Evolutionary conservation across 2,329 filamentous ascomycete species (phyloP).

Genomic region (Thielaviopsis populi): DNA sequence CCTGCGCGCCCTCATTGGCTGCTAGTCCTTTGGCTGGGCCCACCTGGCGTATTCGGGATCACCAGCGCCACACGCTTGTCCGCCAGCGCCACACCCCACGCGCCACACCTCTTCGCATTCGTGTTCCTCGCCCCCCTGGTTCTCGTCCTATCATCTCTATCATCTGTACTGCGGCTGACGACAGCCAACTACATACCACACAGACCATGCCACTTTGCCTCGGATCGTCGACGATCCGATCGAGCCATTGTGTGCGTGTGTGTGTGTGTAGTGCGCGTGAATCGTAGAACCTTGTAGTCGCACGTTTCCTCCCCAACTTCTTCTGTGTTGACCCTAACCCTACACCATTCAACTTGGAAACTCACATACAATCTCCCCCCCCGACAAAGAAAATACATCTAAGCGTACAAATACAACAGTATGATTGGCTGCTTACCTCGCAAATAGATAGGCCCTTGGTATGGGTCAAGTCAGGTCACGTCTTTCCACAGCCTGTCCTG

Average conservation of each 20-base stretch:
- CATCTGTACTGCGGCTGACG: neutral
- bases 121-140: neutral
- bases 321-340: no score
- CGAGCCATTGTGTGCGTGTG: neutral
- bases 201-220: neutral
- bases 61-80: neutral
- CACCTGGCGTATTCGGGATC: neutral
- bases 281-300: no score
- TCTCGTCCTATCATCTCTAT: neutral
- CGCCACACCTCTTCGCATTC: constrained; percentile 9
- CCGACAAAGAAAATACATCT: no score
- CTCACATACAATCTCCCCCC: no score
- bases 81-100: neutral
- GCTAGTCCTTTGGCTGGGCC: neutral
- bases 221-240: constrained; percentile 9
- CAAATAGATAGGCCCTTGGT: no score
- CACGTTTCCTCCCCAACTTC: no score
- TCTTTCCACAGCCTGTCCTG: no score
- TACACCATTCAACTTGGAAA: no score
- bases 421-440: no score
- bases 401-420: no score
- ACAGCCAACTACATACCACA: no score
- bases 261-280: neutral
- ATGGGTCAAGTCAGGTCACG: no score
- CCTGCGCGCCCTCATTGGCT: neutral